Percentiles rank a stretch among this genome's conserved stretches.
phyloP scores from a whole-genome alignment of 2,329 filamentous ascomycete species.

The Aspergillus sp. region DNA sequence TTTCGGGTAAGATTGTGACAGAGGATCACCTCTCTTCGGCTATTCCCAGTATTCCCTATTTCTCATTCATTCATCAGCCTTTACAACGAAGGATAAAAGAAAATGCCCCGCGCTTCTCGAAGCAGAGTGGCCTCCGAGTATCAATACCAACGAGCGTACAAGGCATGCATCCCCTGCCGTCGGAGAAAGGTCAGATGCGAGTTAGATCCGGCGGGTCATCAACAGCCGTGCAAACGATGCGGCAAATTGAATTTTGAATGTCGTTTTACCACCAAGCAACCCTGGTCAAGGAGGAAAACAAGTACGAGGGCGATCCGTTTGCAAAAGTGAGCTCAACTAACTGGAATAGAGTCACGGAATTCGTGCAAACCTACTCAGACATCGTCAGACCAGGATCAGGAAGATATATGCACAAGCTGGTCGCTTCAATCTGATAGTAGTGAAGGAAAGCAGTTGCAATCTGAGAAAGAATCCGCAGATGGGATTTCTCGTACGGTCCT shows the following conservation, averaged over 20 bases:
- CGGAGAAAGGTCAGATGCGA: constrained; percentile 49
- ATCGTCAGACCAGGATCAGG: constrained; percentile 4
- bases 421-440: constrained; percentile 3
- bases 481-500: constrained; percentile 32
- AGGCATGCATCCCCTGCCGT: constrained; percentile 48
- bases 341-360: too few relatives aligned
- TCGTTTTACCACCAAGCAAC: constrained; percentile 37
- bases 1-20: too few relatives aligned
- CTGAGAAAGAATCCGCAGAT: constrained; percentile 20
- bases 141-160: constrained; percentile 47
- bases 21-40: too few relatives aligned
- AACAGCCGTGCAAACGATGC: constrained; percentile 43
- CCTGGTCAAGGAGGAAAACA: too few relatives aligned
- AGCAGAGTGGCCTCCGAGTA: too few relatives aligned
- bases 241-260: constrained; percentile 46
- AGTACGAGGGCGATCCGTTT: too few relatives aligned
- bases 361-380: constrained; percentile 2
- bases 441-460: constrained; percentile 3
- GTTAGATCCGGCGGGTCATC: constrained; percentile 33
- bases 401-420: constrained; percentile 2
- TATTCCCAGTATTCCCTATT: too few relatives aligned
- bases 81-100: too few relatives aligned
- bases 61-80: too few relatives aligned
- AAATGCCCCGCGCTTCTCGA: too few relatives aligned
- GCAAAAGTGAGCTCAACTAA: too few relatives aligned